Conservation (phyloP, 2,329 filamentous ascomycete species). For the Escovopsis sp. region DNA sequence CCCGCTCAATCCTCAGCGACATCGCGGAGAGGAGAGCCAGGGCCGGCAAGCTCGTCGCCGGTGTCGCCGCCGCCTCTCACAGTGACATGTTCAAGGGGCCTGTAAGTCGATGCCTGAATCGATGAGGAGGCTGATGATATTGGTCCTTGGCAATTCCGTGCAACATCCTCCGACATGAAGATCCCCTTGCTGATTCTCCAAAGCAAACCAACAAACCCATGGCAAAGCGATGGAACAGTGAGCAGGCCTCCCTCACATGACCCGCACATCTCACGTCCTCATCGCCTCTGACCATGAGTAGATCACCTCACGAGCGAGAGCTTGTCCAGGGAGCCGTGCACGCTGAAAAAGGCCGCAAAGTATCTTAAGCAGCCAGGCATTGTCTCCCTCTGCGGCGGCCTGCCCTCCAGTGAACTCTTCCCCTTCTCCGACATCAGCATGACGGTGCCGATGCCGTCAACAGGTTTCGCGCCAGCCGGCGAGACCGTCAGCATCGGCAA, state of each 20-base stretch:
- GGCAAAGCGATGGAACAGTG: constrained; percentile 75
- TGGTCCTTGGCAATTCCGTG: not conserved
- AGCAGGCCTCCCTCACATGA: constrained; percentile 21
- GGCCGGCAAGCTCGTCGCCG: constrained; percentile 57
- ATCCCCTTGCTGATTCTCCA: not conserved
- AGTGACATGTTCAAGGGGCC: constrained; percentile 74
- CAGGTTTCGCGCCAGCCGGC: constrained; percentile 26
- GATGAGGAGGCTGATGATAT: too few relatives aligned
- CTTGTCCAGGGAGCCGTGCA: constrained; percentile 44
- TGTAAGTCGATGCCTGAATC: constrained; percentile 26
- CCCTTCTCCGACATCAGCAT: constrained; percentile 70
- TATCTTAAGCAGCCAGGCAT: constrained; percentile 68
- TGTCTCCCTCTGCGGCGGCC: constrained; percentile 81
- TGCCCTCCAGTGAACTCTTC: constrained; percentile 83
- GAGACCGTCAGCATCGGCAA: constrained; percentile 57
- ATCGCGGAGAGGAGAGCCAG: constrained; percentile 39
- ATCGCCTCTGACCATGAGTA: constrained; percentile 11
- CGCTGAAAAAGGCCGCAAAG: constrained; percentile 70
- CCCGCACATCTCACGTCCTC: not conserved
- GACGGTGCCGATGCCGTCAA: constrained; percentile 44
- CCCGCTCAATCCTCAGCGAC: constrained; percentile 15
- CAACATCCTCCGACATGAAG: not conserved
- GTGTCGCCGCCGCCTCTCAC: constrained; percentile 61
- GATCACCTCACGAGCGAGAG: constrained; percentile 49
- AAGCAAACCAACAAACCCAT: constrained; percentile 47